Evolutionary conservation across 129 eudicot species (phyloP).

Genomic region (Cynara cardunculus): DNA sequence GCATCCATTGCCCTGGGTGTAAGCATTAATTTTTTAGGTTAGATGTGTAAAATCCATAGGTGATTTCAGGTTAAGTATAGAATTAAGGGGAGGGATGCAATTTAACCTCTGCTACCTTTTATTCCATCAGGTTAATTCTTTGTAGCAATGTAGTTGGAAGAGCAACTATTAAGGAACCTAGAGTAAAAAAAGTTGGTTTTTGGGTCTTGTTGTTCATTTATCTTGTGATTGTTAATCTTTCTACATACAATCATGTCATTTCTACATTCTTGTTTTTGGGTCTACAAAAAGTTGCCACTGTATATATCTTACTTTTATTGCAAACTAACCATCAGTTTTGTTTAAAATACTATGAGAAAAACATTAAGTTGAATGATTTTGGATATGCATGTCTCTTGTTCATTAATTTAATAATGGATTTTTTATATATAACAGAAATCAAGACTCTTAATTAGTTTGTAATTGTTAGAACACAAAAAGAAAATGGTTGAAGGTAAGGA

Average conservation of each 20-base stretch:
- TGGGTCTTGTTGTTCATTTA: neutral
- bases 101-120: conserved; percentile 4
- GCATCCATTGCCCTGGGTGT: conserved; percentile 25
- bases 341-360: too few relatives aligned
- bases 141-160: neutral
- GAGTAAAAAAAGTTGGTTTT: neutral
- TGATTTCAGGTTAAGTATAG: conserved; percentile 30
- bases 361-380: too few relatives aligned
- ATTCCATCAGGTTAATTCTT: conserved; percentile 8
- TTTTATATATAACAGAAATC: too few relatives aligned
- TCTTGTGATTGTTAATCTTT: neutral
- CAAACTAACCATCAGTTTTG: neutral
- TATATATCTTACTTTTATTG: neutral
- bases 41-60: conserved; percentile 41
- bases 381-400: too few relatives aligned
- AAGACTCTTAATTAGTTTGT: too few relatives aligned
- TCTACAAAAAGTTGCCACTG: neutral
- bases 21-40: conserved; percentile 25
- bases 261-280: neutral
- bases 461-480: too few relatives aligned
- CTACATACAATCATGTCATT: neutral
- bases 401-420: too few relatives aligned
- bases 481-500: too few relatives aligned
- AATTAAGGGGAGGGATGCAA: conserved; percentile 25
- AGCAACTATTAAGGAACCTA: neutral